A percentile compares a stretch with the other conserved stretches of the same genome.
phyloP scores from a whole-genome alignment of 2,329 filamentous ascomycete genomes.

The Cercospora zeae-maydis region DNA sequence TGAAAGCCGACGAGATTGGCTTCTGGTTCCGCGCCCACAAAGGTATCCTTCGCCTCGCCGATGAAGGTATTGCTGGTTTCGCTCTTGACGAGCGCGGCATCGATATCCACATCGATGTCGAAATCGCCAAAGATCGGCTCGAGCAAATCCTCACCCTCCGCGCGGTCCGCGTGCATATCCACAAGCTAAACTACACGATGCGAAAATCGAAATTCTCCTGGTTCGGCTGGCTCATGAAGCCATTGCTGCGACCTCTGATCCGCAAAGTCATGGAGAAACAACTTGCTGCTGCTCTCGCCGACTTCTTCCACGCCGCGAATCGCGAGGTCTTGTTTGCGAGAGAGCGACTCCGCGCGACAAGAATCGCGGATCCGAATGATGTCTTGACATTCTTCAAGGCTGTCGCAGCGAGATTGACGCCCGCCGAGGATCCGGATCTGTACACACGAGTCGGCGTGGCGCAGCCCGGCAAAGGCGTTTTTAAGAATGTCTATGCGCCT shows the following conservation, averaged over 20 bases:
- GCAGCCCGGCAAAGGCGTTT: slow-evolving; percentile 60
- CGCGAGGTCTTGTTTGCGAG: slow-evolving; percentile 82
- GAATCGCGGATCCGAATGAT: slow-evolving; percentile 76
- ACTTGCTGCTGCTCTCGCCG: slow-evolving; percentile 67
- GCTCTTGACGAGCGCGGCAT: slow-evolving; percentile 81
- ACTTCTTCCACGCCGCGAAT: slow-evolving; percentile 69
- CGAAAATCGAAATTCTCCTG: slow-evolving; percentile 71
- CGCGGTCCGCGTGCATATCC: slow-evolving; percentile 73
- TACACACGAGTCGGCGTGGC: slow-evolving; percentile 70
- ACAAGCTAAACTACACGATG: slow-evolving; percentile 79
- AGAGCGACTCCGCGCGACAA: slow-evolving; percentile 79
- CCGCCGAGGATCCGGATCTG: slow-evolving; percentile 70
- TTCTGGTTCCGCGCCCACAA: slow-evolving; percentile 83
- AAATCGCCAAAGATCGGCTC: slow-evolving; percentile 71
- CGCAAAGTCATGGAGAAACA: slow-evolving; percentile 75
- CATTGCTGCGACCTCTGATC: slow-evolving; percentile 74
- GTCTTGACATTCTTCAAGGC: slow-evolving; percentile 78
- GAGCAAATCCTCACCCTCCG: slow-evolving; percentile 79
- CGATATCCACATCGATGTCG: slow-evolving; percentile 79
- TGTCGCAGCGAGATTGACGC: slow-evolving; percentile 70
- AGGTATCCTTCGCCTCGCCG: slow-evolving; percentile 68
- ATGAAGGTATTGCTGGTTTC: slow-evolving; percentile 83
- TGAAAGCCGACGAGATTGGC: slow-evolving; percentile 80
- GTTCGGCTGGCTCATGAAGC: slow-evolving; percentile 79
- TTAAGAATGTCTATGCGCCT: slow-evolving; percentile 81